These are phyloP conservation scores for Saccharomyces kudriavzevii DNA, from an alignment of 805 yeast genomes.

Conservation along the genomic window DNA sequence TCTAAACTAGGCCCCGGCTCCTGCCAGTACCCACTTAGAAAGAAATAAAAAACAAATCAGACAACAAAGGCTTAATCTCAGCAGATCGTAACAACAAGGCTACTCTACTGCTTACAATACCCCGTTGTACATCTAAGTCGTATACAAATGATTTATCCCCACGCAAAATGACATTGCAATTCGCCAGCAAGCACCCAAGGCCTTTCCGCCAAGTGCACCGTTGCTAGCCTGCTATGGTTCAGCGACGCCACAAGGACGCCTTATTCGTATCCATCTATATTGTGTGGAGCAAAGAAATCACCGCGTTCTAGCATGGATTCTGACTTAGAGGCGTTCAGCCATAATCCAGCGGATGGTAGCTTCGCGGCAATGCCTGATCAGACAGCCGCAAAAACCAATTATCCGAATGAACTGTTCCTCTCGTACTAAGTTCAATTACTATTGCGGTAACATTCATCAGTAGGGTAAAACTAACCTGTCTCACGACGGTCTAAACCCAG, in stretches of 20 bases:
- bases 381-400: slow-evolving; percentile 41
- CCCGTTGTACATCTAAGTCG: slow-evolving; percentile 41
- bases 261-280: slow-evolving; percentile 36
- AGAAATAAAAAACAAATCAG: slow-evolving; percentile 9
- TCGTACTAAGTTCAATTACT: slow-evolving; percentile 40
- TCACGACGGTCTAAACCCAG: slow-evolving; percentile 39
- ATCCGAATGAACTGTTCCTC: slow-evolving; percentile 42
- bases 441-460: slow-evolving; percentile 35
- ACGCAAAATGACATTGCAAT: slow-evolving; percentile 39
- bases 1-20: slow-evolving; percentile 6
- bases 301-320: slow-evolving; percentile 47
- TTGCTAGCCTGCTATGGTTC: slow-evolving; percentile 37
- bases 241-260: slow-evolving; percentile 35
- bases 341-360: slow-evolving; percentile 43
- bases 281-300: slow-evolving; percentile 36
- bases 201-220: slow-evolving; percentile 35
- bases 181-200: slow-evolving; percentile 35
- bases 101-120: slow-evolving; percentile 45
- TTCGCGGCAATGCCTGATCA: slow-evolving; percentile 41
- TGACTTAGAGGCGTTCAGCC: slow-evolving; percentile 45
- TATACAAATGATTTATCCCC: slow-evolving; percentile 42
- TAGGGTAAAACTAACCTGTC: slow-evolving; percentile 40
- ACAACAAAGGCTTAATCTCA: slow-evolving; percentile 30
- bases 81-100: slow-evolving; percentile 48
- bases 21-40: slow-evolving; percentile 7